A percentile compares a stretch with the other conserved stretches of the same genome.
Conservation (phyloP, 2,329 filamentous ascomycete species). For the Metarhizium humberi region DNA sequence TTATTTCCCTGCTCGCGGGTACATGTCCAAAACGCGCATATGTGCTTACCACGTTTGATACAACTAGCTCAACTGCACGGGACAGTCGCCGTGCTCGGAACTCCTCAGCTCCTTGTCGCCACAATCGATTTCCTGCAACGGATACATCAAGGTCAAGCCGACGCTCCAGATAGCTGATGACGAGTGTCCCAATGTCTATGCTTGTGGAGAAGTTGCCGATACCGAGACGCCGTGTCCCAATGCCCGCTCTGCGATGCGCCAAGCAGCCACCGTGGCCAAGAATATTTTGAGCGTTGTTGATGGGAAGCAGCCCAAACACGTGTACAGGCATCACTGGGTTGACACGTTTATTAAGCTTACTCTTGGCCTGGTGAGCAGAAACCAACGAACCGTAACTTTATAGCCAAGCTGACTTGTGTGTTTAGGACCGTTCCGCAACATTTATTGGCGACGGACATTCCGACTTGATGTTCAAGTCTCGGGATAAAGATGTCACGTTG, state of each 20-base stretch:
- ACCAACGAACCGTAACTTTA: too few relatives aligned
- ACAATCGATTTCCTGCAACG: slow-evolving; percentile 32
- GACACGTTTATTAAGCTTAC: slow-evolving; percentile 46
- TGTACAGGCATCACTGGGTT: slow-evolving; percentile 33
- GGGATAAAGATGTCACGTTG: slow-evolving; percentile 33
- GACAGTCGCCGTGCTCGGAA: slow-evolving; percentile 46
- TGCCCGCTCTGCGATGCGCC: slow-evolving; percentile 42
- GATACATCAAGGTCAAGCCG: slow-evolving; percentile 42
- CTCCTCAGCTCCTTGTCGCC: slow-evolving; percentile 35
- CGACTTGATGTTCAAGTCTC: slow-evolving; percentile 30
- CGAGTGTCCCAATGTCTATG: slow-evolving; percentile 43
- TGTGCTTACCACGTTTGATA: neutral
- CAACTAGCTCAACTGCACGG: slow-evolving; percentile 46
- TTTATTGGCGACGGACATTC: slow-evolving; percentile 33
- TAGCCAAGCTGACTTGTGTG: neutral
- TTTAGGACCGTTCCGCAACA: slow-evolving; percentile 33
- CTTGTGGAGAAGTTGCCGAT: slow-evolving; percentile 55
- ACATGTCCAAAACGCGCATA: neutral
- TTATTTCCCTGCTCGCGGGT: neutral
- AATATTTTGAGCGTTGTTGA: slow-evolving; percentile 43
- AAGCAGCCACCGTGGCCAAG: slow-evolving; percentile 41
- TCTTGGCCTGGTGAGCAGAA: slow-evolving; percentile 36
- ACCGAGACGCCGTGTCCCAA: slow-evolving; percentile 38
- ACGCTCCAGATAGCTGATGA: slow-evolving; percentile 47
- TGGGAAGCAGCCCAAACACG: slow-evolving; percentile 26